phyloP scores from a whole-genome alignment of 768 basidiomycete genomes.

The Daedaleopsis sinensis region DNA sequence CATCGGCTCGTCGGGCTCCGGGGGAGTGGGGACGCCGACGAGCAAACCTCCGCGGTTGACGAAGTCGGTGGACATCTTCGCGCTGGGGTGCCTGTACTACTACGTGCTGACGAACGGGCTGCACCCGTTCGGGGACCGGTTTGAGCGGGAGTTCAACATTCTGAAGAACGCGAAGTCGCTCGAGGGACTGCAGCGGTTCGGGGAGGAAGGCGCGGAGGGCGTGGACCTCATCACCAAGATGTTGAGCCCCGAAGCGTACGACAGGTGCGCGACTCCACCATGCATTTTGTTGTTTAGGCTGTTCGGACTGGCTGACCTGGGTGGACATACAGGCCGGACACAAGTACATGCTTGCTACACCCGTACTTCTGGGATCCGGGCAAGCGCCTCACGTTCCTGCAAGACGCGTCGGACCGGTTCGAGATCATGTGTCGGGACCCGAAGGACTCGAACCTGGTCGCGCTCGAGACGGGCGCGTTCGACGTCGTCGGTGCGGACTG shows the following conservation, averaged over 20 bases:
- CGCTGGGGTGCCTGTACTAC: slow-evolving; percentile 93
- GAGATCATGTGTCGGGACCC: slow-evolving; percentile 98
- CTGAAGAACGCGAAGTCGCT: slow-evolving; percentile 77
- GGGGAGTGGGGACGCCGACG: slow-evolving; percentile 36
- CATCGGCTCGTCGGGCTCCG: slow-evolving; percentile 38
- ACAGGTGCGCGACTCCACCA: slow-evolving; percentile 52
- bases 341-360: slow-evolving; percentile 83
- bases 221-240: slow-evolving; percentile 77
- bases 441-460: slow-evolving; percentile 70
- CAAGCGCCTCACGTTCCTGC: slow-evolving; percentile 88
- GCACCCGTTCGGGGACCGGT: slow-evolving; percentile 94
- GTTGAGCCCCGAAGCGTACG: slow-evolving; percentile 74
- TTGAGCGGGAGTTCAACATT: slow-evolving; percentile 94
- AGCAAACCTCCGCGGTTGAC: slow-evolving; percentile 74
- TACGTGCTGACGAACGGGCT: slow-evolving; percentile 87
- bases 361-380: slow-evolving; percentile 97
- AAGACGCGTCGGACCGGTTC: slow-evolving; percentile 96
- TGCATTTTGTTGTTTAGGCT: slow-evolving; percentile 29
- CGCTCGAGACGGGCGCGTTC: slow-evolving; percentile 71
- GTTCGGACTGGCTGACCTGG: slow-evolving; percentile 7
- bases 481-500: slow-evolving; percentile 89
- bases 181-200: slow-evolving; percentile 73
- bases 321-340: slow-evolving; percentile 69
- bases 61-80: slow-evolving; percentile 96
- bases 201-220: slow-evolving; percentile 94